phyloP scores from a whole-genome alignment of 176 grass and related monocot species.

The Urochloa ruziziensis region DNA sequence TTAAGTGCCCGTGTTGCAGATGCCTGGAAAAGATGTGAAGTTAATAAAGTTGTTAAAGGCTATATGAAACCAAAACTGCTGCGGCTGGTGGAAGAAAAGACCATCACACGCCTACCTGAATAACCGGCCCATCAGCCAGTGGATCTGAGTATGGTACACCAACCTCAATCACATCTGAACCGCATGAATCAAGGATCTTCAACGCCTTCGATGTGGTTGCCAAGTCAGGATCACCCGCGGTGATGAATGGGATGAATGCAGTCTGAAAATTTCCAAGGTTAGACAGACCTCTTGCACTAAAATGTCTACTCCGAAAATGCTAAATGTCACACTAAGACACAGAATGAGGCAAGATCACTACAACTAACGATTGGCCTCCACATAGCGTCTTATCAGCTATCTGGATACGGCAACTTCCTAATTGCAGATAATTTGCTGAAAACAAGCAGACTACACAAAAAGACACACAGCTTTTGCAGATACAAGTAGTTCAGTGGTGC shows the following conservation, averaged over 20 bases:
- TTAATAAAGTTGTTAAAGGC: neutral
- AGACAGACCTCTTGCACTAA: neutral
- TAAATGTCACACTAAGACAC: neutral
- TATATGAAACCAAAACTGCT: neutral
- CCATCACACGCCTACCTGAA: conserved; percentile 47
- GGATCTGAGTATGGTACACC: conserved; percentile 90
- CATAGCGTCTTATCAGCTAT: neutral
- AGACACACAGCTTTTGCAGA: neutral
- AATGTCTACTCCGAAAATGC: neutral
- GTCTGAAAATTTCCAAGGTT: conserved; percentile 44
- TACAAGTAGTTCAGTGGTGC: neutral
- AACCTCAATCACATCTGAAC: conserved; percentile 84
- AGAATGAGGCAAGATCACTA: neutral
- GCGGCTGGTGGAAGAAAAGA: neutral
- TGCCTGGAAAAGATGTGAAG: conserved; percentile 44
- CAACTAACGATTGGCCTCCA: neutral
- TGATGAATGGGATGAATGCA: conserved; percentile 90
- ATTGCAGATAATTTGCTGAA: neutral
- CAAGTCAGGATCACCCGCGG: conserved; percentile 86
- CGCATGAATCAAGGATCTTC: conserved; percentile 77
- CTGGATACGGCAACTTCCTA: neutral
- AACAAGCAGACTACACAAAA: neutral
- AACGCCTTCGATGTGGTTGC: conserved; percentile 70
- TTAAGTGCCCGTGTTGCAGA: conserved; percentile 75
- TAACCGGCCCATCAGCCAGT: conserved; percentile 84